Evolutionary conservation across 106 monocot species (phyloP).

Genomic region (Vanilla planifolia): DNA sequence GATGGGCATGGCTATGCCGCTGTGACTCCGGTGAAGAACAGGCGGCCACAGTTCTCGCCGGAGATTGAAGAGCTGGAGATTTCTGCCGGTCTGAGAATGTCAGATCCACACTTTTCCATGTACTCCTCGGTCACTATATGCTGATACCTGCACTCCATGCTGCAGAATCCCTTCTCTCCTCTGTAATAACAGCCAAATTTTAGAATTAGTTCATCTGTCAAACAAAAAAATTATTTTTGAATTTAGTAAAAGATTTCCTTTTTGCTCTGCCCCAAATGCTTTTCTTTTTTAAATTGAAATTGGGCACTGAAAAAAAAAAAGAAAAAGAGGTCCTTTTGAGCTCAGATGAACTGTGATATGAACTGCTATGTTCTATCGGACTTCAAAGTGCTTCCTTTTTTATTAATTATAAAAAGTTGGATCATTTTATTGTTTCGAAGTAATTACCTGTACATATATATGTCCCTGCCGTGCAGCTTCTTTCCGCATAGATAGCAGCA

Average conservation of each 20-base stretch:
- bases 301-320: too few relatives aligned
- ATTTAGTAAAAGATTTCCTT: too few relatives aligned
- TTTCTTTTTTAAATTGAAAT: too few relatives aligned
- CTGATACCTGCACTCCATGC: constrained; percentile 52
- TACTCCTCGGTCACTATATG: constrained; percentile 53
- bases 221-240: too few relatives aligned
- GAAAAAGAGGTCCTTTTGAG: too few relatives aligned
- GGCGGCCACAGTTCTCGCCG: constrained; percentile 14
- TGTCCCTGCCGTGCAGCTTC: constrained; percentile 56
- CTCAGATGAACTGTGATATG: too few relatives aligned
- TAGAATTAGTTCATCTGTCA: too few relatives aligned
- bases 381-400: too few relatives aligned
- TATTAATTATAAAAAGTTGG: too few relatives aligned
- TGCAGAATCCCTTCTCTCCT: constrained; percentile 68
- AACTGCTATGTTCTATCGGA: too few relatives aligned
- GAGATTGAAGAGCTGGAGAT: constrained; percentile 20
- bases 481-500: constrained; percentile 54
- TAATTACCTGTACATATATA: constrained; percentile 59
- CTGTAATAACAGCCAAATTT: constrained; percentile 11
- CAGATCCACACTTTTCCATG: constrained; percentile 37
- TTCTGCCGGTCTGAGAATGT: neutral
- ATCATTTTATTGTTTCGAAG: too few relatives aligned
- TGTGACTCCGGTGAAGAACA: constrained; percentile 42
- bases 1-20: constrained; percentile 9
- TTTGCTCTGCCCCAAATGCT: too few relatives aligned